Base-by-base conservation (phyloP, 2,329 filamentous ascomycete species). In the Phyllosticta citrichinensis region DNA sequence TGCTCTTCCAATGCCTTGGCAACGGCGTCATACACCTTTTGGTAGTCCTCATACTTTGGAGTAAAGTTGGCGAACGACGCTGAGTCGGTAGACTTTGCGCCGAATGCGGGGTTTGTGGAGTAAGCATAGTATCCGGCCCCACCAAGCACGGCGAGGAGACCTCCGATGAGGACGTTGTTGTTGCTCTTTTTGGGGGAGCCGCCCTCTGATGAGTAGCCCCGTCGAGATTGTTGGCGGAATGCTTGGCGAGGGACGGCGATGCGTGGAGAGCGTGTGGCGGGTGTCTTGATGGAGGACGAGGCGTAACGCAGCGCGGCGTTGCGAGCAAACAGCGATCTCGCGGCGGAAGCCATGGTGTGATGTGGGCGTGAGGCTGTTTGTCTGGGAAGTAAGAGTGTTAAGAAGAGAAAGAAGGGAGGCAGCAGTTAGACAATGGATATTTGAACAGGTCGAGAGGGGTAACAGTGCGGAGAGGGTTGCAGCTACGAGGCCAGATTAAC, bases 11-110 rank as follows among this genome's bases (percentile, higher is more conserved):
- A 80, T 63, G 81, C 81, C 71, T 80, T 77, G 60, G 93, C 92
- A 68, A 97, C 86, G 71, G 87, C 87, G 74, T 97, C 84, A 80
- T 97, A 97, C 59, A 97, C 90, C 76, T 89, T 88, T 81, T 97
- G 91, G 81, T 96, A 97, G 77, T 99, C 91, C 69, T 87, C 86
- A 77, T 88, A 85, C 70, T 83, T 88, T 63, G 91, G 90, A 57
- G 79, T 83, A 78, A 93, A 87, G 83, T 73, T 79, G 67, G 60
- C 66, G n/a, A n/a, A 47, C 12, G 40, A 47, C 40, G 40, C 40
- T 47, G 40, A n/a, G 40, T 47, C 17, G 40, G 40, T 19, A 47
- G 40, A 47, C 40, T 47, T 47, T 47, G 40, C 12, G 40, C 40
- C 40, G 40, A 47, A 47, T 47, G 40, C 40, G 40, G 40, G 40